Conservation (phyloP, 345 rosid genomes). For the Pugionium cornutum region DNA sequence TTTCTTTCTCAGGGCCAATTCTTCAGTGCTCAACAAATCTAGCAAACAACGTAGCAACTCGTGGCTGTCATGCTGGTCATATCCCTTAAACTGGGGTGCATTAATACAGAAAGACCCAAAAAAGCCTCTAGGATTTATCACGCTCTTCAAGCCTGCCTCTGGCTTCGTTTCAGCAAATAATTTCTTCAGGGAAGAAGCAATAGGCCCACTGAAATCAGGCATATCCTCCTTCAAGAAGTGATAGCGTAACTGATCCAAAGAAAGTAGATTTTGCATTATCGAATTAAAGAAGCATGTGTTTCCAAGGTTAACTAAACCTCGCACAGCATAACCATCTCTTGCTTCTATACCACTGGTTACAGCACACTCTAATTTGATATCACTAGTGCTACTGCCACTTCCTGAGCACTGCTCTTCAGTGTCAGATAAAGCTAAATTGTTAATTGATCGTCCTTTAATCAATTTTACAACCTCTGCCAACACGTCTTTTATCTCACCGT, state of each 20-base stretch:
- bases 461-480: conserved; percentile 57
- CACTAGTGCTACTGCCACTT: conserved; percentile 57
- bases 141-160: conserved; percentile 58
- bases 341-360: conserved; percentile 44
- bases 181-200: conserved; percentile 70
- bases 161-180: conserved; percentile 66
- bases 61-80: conserved; percentile 96
- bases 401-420: conserved; percentile 65
- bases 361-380: conserved; percentile 43
- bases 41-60: conserved; percentile 87
- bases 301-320: conserved; percentile 93
- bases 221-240: conserved; percentile 57
- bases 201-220: conserved; percentile 47
- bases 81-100: conserved; percentile 92
- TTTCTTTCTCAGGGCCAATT: conserved; percentile 54
- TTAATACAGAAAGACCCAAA: conserved; percentile 69
- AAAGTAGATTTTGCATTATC: conserved; percentile 84
- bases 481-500: conserved; percentile 55
- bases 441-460: conserved; percentile 53
- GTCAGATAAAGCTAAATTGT: conserved; percentile 43
- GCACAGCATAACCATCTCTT: conserved; percentile 54
- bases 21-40: conserved; percentile 82
- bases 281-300: conserved; percentile 98
- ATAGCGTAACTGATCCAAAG: conserved; percentile 59
- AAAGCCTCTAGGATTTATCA: conserved; percentile 67